Evolutionary conservation across 768 basidiomycete genomes (phyloP).

Genomic region (Termitomyces heimii): DNA sequence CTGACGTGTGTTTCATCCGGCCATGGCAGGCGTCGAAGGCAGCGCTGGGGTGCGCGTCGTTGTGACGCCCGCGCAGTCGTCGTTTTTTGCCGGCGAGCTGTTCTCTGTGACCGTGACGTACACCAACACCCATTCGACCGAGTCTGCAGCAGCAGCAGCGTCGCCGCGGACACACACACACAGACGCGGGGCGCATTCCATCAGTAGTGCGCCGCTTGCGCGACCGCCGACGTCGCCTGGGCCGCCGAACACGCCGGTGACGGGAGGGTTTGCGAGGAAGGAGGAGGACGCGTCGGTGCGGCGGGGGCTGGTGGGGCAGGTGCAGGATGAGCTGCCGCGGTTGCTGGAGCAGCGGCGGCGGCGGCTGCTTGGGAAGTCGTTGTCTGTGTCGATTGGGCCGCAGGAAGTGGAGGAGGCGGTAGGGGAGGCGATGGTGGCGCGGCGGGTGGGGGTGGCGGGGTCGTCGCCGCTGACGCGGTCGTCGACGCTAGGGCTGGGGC

Average conservation of each 20-base stretch:
- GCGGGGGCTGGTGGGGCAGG: conserved; percentile 53
- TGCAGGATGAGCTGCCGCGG: conserved; percentile 30
- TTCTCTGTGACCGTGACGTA: conserved; percentile 85
- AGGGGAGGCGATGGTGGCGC: conserved; percentile 20
- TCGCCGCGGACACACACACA: conserved; percentile 31
- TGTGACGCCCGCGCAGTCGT: conserved; percentile 76
- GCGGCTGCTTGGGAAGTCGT: conserved; percentile 50
- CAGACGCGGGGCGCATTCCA: conserved; percentile 71
- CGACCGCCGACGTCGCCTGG: conserved; percentile 83
- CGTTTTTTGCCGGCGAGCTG: conserved; percentile 89
- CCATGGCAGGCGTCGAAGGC: not conserved
- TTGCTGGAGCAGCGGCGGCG: conserved; percentile 51
- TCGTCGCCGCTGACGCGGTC: conserved; percentile 46
- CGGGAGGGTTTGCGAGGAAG: conserved; percentile 7
- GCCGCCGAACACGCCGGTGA: conserved; percentile 23
- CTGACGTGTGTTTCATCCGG: not conserved
- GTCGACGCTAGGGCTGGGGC: conserved; percentile 42
- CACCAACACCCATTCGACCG: conserved; percentile 66
- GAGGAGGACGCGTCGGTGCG: conserved; percentile 28
- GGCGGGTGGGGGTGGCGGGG: conserved; percentile 20
- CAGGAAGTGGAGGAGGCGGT: conserved; percentile 36
- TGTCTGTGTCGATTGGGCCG: conserved; percentile 59
- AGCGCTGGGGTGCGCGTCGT: conserved; percentile 50
- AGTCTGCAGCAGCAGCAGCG: not conserved
- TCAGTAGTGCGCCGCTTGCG: conserved; percentile 77